Conservation (phyloP, 1,139 yeast species). For the Pichia sp. region DNA sequence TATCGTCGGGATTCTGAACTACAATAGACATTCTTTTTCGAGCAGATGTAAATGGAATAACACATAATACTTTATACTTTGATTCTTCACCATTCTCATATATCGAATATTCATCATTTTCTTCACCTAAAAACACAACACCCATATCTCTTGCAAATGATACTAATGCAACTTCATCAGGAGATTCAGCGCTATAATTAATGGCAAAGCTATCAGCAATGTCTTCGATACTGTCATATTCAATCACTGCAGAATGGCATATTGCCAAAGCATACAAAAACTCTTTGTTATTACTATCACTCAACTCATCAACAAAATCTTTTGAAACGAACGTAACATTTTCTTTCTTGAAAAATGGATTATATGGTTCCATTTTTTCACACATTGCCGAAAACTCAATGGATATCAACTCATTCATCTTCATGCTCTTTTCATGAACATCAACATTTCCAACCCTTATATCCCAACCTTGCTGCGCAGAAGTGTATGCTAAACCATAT, state of each 20-base stretch:
- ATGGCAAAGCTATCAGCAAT: conserved; percentile 33
- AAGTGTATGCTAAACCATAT: conserved; percentile 58
- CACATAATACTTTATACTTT: conserved; percentile 40
- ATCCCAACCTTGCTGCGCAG: conserved; percentile 53
- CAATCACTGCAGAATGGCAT: conserved; percentile 57
- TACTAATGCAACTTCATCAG: conserved; percentile 60
- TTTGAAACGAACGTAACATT: conserved; percentile 45
- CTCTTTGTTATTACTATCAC: conserved; percentile 39
- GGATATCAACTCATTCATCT: conserved; percentile 36
- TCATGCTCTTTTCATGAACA: conserved; percentile 41
- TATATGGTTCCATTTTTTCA: conserved; percentile 19
- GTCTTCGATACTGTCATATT: conserved; percentile 25
- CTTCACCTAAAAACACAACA: conserved; percentile 41
- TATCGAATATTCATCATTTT: conserved; percentile 29
- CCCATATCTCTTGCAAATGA: conserved; percentile 56
- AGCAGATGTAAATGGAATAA: conserved; percentile 49
- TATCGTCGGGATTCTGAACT: conserved; percentile 38
- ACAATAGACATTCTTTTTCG: conserved; percentile 58
- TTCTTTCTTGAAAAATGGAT: conserved; percentile 33
- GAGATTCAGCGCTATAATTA: conserved; percentile 52
- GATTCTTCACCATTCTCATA: conserved; percentile 20
- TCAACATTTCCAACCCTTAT: conserved; percentile 47
- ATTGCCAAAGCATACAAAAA: conserved; percentile 49
- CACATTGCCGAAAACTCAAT: conserved; percentile 39
- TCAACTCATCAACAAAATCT: conserved; percentile 38